A percentile compares a stretch with the other conserved stretches of the same genome.
phyloP scores from a whole-genome alignment of 2,329 filamentous ascomycete species.

The Escovopsis sp. region DNA sequence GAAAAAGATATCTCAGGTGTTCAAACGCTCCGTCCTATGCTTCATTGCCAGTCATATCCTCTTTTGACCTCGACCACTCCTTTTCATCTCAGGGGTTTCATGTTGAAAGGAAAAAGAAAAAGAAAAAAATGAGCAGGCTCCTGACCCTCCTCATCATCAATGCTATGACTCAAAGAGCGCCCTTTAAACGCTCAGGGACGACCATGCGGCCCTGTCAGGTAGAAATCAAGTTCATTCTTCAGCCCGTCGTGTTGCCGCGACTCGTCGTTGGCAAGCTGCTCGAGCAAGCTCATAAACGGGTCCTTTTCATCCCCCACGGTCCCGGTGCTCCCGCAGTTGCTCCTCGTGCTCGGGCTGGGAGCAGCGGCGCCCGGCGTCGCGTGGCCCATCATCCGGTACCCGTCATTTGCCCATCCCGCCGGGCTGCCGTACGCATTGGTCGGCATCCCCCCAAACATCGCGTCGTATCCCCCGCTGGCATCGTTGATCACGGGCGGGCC shows the following conservation, averaged over 20 bases:
- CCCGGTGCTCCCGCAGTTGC: conserved; percentile 34
- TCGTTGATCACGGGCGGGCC: conserved; percentile 14
- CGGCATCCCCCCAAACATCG: conserved; percentile 43
- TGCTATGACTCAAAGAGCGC: too few relatives aligned
- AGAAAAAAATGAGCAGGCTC: too few relatives aligned
- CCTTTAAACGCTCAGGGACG: too few relatives aligned
- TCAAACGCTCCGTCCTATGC: too few relatives aligned
- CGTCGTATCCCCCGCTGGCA: conserved; percentile 31
- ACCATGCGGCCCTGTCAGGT: conserved; percentile 27
- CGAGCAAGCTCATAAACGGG: conserved; percentile 63
- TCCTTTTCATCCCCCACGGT: conserved; percentile 54
- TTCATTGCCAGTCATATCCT: too few relatives aligned
- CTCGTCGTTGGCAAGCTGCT: conserved; percentile 74
- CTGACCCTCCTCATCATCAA: too few relatives aligned
- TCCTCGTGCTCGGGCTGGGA: conserved; percentile 31
- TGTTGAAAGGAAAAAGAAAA: too few relatives aligned
- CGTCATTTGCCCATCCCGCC: conserved; percentile 34
- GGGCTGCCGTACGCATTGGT: conserved; percentile 39
- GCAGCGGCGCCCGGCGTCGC: conserved; percentile 8
- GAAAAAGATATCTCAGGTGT: too few relatives aligned
- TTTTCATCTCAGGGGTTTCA: too few relatives aligned
- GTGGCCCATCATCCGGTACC: conserved; percentile 9
- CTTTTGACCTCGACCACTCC: too few relatives aligned
- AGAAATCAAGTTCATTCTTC: conserved; percentile 66
- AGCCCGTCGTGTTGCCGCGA: conserved; percentile 43